Evolutionary conservation across 208 protist species (phyloP), one percentile per base, ranked within the genome.

Genomic region (Tetramitus jugosus): DNA sequence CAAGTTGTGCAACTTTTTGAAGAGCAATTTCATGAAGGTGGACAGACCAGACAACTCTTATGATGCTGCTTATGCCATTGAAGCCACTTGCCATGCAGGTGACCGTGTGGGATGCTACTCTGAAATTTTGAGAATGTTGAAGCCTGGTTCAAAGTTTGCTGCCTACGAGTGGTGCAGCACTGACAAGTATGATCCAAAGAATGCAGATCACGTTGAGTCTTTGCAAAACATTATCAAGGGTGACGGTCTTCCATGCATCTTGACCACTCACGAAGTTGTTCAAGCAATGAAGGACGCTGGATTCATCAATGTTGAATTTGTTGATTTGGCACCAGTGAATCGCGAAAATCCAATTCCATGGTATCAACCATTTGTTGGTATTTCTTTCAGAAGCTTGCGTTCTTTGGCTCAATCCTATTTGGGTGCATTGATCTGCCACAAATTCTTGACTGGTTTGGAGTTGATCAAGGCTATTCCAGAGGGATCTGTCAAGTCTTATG

Each of bases 71-170:
- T 98, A 96, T 86, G 89, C 91, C 13, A 94, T 98, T 78, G 95
- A 98, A 87, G 94, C 96, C 8, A 97, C 94, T 17, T 98, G 95
- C 87, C 96, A 98, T 82, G 94, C 94, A 1, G 90, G 91, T 46
- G 89, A 96, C 82, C 91, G 94, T 81, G 86, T 91, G 42, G 87
- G 90, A 81, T 89, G 87, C 82, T 98, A 94, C 84, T 83, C 82
- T 26, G 93, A 98, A 85, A 89, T 97, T 78, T 95, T 86, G 84
- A 91, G 93, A 60, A 84, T 94, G 40, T 90, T 98, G 60, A 97
- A 97, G 81, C 91, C 91, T 74, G 93, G 94, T 49, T 86, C 91
- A 35, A 86, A 81, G 79, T 98, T 97, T 81, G 91, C 89, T 79
- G 83, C 87, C 68, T 97, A 97, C 85, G 94, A 97, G 84, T 97